phyloP scores from a whole-genome alignment of 805 yeast genomes.

The Metschnikowia vanudenii region DNA sequence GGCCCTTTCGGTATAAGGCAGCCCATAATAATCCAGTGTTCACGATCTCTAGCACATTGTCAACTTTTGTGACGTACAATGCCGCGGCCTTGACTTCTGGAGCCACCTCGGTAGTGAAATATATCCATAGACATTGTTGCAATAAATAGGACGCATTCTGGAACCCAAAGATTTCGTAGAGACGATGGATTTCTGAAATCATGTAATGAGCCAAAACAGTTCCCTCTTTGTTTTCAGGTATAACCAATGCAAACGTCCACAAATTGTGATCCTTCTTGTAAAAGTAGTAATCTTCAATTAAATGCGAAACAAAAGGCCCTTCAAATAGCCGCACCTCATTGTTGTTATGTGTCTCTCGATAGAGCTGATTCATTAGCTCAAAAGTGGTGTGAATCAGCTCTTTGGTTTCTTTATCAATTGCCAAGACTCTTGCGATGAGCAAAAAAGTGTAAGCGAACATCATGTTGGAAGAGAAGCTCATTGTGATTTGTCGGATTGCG shows the following conservation, averaged over 20 bases:
- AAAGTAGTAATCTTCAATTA: neutral
- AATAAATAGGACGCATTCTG: neutral
- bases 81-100: neutral
- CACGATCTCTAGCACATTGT: neutral
- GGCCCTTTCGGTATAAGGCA: conserved; percentile 1
- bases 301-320: neutral
- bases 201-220: neutral
- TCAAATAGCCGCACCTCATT: neutral
- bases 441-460: neutral
- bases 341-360: neutral
- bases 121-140: conserved; percentile 1
- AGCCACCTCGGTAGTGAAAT: neutral
- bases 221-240: neutral
- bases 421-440: neutral
- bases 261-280: neutral
- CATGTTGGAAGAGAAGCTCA: neutral
- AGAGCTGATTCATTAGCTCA: conserved; percentile 1
- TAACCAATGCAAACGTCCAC: neutral
- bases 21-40: conserved; percentile 5
- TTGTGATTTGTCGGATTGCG: no score
- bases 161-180: neutral
- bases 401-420: conserved; percentile 1
- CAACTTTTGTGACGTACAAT: neutral
- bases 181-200: neutral
- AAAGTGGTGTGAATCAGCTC: conserved; percentile 2